A percentile compares a stretch with the other conserved stretches of the same genome.
phyloP scores from a whole-genome alignment of 768 basidiomycete genomes.

The Austroboletus eburneus region DNA sequence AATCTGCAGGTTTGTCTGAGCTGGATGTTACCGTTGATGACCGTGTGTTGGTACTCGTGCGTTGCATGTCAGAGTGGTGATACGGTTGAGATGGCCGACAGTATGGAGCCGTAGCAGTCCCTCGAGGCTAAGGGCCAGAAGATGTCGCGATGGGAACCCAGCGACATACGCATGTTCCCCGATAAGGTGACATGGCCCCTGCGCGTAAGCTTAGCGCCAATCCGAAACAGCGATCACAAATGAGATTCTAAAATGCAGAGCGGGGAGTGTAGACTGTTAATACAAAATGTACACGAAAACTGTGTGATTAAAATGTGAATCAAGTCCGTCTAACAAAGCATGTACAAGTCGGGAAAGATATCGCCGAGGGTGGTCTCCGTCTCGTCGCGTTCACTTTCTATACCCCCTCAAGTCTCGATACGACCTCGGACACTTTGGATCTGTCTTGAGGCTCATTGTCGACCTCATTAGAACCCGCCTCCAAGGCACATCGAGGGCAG shows the following conservation, averaged over 20 bases:
- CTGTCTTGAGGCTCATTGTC: slow-evolving; percentile 45
- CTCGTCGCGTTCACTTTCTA: slow-evolving; percentile 8
- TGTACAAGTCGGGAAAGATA: neutral
- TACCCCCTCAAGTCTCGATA: slow-evolving; percentile 28
- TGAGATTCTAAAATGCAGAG: slow-evolving; percentile 3
- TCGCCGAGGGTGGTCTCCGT: neutral
- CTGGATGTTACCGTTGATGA: slow-evolving; percentile 21
- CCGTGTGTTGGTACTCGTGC: slow-evolving; percentile 29
- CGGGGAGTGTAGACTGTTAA: neutral
- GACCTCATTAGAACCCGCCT: slow-evolving; percentile 35
- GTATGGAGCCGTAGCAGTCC: neutral
- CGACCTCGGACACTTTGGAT: slow-evolving; percentile 42
- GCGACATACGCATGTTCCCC: neutral
- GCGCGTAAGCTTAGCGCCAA: too few species aligned
- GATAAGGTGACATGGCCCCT: neutral
- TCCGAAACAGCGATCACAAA: too few species aligned
- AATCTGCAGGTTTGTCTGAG: slow-evolving; percentile 50
- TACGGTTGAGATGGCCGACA: neutral
- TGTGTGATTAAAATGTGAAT: neutral
- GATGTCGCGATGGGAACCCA: slow-evolving; percentile 17
- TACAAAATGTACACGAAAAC: slow-evolving; percentile 5
- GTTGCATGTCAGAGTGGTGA: slow-evolving; percentile 22
- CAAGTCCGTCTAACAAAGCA: neutral
- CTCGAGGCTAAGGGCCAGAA: neutral
- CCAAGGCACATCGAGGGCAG: slow-evolving; percentile 61